Percentiles rank a stretch among this genome's conserved stretches.
Conservation (phyloP, 148 eudicot species). For the Camellia japonica region DNA sequence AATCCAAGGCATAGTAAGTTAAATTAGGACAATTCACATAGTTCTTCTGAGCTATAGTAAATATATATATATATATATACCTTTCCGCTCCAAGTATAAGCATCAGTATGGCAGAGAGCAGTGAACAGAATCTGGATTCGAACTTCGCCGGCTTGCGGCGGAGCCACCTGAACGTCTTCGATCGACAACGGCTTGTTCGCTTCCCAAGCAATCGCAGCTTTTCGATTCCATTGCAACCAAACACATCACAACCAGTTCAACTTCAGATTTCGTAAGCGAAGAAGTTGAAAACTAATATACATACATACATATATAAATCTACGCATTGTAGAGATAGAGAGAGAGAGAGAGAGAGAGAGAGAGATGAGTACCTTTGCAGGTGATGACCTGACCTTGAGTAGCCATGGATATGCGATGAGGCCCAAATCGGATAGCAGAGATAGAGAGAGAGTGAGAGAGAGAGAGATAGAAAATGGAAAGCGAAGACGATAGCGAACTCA, state of each 20-base stretch:
- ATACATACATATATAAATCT: not conserved
- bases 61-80: constrained; percentile 24
- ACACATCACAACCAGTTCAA: not conserved
- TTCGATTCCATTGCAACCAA: not conserved
- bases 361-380: constrained; percentile 77
- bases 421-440: not conserved
- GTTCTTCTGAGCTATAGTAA: not conserved
- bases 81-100: constrained; percentile 99
- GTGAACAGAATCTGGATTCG: constrained; percentile 78
- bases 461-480: not conserved
- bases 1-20: not conserved
- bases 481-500: too few species aligned
- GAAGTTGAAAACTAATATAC: not conserved
- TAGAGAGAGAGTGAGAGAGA: not conserved
- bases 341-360: not conserved
- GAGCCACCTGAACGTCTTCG: constrained; percentile 94
- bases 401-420: constrained; percentile 18
- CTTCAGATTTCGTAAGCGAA: not conserved
- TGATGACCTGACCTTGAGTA: constrained; percentile 88
- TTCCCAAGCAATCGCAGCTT: constrained; percentile 99
- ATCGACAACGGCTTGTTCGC: constrained; percentile 84
- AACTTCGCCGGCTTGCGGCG: constrained; percentile 97
- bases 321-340: too few species aligned
- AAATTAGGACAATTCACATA: not conserved
- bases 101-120: constrained; percentile 98